These are phyloP conservation scores for Nakazawaea populi DNA, from an alignment of 805 yeast genomes.

Conservation along the genomic window DNA sequence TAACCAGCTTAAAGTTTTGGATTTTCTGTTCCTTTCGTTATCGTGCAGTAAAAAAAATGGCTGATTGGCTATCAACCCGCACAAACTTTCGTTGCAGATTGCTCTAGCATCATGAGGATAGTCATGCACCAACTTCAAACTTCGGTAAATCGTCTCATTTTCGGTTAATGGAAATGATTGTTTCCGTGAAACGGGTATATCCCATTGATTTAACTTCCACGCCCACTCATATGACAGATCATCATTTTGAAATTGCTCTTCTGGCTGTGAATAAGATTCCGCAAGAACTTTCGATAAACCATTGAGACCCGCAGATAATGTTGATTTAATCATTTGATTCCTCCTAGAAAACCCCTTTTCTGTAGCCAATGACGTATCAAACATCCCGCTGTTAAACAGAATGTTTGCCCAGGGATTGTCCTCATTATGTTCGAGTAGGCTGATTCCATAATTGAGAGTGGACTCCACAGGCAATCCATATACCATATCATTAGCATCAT, in stretches of 20 bases:
- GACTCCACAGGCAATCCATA: conserved; percentile 61
- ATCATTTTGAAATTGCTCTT: not conserved
- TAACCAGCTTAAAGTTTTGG: conserved; percentile 17
- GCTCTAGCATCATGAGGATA: conserved; percentile 15
- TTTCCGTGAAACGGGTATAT: conserved; percentile 34
- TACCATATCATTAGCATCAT: conserved; percentile 51
- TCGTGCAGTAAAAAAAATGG: not conserved
- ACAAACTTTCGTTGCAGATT: conserved; percentile 18
- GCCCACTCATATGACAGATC: conserved; percentile 46
- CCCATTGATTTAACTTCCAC: conserved; percentile 80
- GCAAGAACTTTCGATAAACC: conserved; percentile 45
- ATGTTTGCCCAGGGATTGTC: conserved; percentile 34
- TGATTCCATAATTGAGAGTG: conserved; percentile 44
- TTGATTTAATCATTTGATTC: conserved; percentile 26
- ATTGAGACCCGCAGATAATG: conserved; percentile 45
- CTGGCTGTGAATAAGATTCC: not conserved
- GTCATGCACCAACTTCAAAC: conserved; percentile 43
- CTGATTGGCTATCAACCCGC: conserved; percentile 14
- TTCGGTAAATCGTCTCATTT: conserved; percentile 44
- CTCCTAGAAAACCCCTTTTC: not conserved
- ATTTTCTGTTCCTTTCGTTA: not conserved
- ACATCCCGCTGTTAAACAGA: conserved; percentile 48
- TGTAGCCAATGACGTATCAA: conserved; percentile 36
- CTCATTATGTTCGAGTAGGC: conserved; percentile 27
- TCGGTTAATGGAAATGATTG: conserved; percentile 23